A percentile compares a stretch with the other conserved stretches of the same genome.
Conservation (phyloP, 495 filamentous ascomycete genomes). For the Talaromyces liani region DNA sequence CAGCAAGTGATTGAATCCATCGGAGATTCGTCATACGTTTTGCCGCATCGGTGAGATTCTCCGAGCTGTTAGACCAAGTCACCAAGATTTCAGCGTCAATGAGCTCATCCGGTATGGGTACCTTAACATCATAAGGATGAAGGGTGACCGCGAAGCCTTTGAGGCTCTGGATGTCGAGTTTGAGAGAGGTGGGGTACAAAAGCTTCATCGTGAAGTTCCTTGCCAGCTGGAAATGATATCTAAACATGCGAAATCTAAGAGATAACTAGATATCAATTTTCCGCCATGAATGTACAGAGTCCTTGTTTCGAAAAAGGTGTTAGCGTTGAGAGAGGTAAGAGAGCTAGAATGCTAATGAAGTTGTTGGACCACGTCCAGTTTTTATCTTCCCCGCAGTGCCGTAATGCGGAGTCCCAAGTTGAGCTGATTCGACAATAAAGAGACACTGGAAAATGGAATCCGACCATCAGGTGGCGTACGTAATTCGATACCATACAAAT, state of each 20-base stretch:
- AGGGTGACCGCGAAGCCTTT: constrained; percentile 45
- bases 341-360: not conserved
- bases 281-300: not conserved
- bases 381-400: not conserved
- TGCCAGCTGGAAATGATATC: not conserved
- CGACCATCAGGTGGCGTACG: not conserved
- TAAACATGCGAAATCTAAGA: not conserved
- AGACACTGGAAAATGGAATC: not conserved
- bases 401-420: not conserved
- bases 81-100: constrained; percentile 49
- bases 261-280: not conserved
- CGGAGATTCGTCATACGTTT: constrained; percentile 39
- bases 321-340: not conserved
- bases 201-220: constrained; percentile 41
- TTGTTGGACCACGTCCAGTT: not conserved
- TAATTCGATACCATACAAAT: not conserved
- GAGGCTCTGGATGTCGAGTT: constrained; percentile 38
- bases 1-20: constrained; percentile 56
- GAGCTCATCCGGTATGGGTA: constrained; percentile 41
- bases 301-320: not conserved
- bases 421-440: not conserved
- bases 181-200: constrained; percentile 53
- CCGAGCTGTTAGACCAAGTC: constrained; percentile 47
- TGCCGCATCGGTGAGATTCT: constrained; percentile 45
- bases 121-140: constrained; percentile 46